These are phyloP conservation scores for Penicillium sp. DNA, from an alignment of 2,329 filamentous ascomycete genomes.

Conservation along the genomic window DNA sequence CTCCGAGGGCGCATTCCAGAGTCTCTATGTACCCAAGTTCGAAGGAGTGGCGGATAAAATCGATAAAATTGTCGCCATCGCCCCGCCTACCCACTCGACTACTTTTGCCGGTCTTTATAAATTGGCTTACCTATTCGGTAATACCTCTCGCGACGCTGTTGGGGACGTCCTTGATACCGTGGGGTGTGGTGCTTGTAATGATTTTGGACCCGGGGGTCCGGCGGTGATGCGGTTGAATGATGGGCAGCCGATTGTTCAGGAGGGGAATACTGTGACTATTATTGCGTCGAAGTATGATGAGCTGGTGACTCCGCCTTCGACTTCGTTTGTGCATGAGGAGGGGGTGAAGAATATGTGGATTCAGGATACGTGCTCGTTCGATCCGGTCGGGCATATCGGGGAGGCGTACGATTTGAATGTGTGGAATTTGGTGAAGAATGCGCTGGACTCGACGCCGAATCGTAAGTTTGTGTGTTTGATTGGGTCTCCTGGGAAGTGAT, in stretches of 20 bases:
- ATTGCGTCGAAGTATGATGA: conserved; percentile 40
- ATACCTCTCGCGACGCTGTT: conserved; percentile 26
- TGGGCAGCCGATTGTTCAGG: conserved; percentile 38
- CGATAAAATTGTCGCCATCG: conserved; percentile 41
- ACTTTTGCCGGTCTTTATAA: conserved; percentile 35
- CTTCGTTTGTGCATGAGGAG: conserved; percentile 37
- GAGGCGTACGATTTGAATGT: conserved; percentile 45
- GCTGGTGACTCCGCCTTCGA: conserved; percentile 38
- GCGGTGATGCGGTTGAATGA: conserved; percentile 39
- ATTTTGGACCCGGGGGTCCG: conserved; percentile 33
- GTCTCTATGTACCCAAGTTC: conserved; percentile 47
- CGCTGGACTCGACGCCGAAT: conserved; percentile 33
- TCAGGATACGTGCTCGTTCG: conserved; percentile 37
- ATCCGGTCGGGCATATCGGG: conserved; percentile 43
- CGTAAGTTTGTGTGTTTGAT: conserved; percentile 33
- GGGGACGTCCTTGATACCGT: conserved; percentile 30
- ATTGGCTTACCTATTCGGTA: conserved; percentile 33
- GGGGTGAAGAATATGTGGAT: conserved; percentile 39
- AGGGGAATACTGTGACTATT: conserved; percentile 38
- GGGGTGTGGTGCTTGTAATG: conserved; percentile 40
- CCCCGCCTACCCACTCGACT: conserved; percentile 42
- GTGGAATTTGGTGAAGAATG: conserved; percentile 45
- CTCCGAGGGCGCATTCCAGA: conserved; percentile 50
- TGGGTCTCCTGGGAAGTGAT: conserved; percentile 35
- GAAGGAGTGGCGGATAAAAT: conserved; percentile 34